Conservation (phyloP, 345 rosid genomes). For the Viola odorata region DNA sequence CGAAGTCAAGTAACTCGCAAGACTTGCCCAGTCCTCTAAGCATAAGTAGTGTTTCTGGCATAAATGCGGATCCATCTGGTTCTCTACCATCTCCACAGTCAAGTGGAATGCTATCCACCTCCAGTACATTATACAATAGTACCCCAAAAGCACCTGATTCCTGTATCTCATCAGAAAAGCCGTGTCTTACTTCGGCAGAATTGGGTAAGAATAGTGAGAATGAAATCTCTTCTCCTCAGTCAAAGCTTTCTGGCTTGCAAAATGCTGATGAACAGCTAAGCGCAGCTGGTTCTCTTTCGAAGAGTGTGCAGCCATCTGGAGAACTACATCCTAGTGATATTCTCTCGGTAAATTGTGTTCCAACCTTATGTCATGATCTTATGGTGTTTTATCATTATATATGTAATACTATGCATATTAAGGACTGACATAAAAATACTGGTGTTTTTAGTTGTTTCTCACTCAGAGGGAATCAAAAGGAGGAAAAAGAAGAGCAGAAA, state of each 20-base stretch:
- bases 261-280: constrained; percentile 1
- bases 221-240: constrained; percentile 6
- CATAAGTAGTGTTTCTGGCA: neutral
- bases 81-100: constrained; percentile 8
- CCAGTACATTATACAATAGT: neutral
- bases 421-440: no score
- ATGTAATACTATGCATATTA: no score
- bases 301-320: constrained; percentile 7
- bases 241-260: constrained; percentile 5
- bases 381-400: neutral
- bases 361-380: neutral
- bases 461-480: no score
- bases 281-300: neutral
- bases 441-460: neutral
- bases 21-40: neutral
- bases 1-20: neutral
- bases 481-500: no score
- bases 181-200: constrained; percentile 7
- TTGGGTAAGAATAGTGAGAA: constrained; percentile 8
- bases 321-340: neutral
- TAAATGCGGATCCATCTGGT: constrained; percentile 6
- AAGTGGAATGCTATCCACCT: constrained; percentile 5
- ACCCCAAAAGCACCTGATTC: constrained; percentile 7
- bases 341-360: constrained; percentile 4
- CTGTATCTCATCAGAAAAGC: neutral